Evolutionary conservation across 1,139 yeast species (phyloP).

Genomic region (Nakaseomyces glabratus): DNA sequence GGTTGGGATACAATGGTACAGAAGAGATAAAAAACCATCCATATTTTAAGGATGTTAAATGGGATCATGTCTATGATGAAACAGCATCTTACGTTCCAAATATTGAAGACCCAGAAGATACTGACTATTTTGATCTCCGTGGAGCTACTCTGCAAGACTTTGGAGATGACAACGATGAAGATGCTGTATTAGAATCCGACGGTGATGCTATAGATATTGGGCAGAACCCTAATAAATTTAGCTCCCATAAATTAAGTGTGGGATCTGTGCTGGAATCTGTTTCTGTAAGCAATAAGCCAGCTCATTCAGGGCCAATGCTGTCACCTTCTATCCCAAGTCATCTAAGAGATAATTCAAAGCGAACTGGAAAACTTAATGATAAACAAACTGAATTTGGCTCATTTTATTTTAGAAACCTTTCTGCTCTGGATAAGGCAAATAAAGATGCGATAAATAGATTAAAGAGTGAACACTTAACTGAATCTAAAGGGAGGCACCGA

Average conservation of each 20-base stretch:
- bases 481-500: slow-evolving; percentile 21
- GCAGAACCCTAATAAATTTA: slow-evolving; percentile 24
- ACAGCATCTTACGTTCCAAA: slow-evolving; percentile 81
- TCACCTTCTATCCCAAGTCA: slow-evolving; percentile 48
- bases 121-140: slow-evolving; percentile 84
- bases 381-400: slow-evolving; percentile 80
- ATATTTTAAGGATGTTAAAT: slow-evolving; percentile 61
- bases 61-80: slow-evolving; percentile 67
- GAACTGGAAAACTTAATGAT: slow-evolving; percentile 65
- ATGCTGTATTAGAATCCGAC: slow-evolving; percentile 23
- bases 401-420: slow-evolving; percentile 79
- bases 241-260: slow-evolving; percentile 24
- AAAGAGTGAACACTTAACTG: slow-evolving; percentile 69
- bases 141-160: slow-evolving; percentile 71
- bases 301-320: slow-evolving; percentile 31
- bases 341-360: slow-evolving; percentile 43
- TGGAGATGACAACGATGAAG: slow-evolving; percentile 44
- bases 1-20: slow-evolving; percentile 74
- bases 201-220: slow-evolving; percentile 10
- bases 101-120: slow-evolving; percentile 72
- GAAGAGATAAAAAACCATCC: slow-evolving; percentile 71
- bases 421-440: slow-evolving; percentile 87
- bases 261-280: slow-evolving; percentile 27
- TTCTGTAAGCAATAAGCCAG: slow-evolving; percentile 14
- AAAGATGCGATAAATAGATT: slow-evolving; percentile 83